Conservation (phyloP, 2,329 filamentous ascomycete genomes). For the Dactylellina drechsleri region DNA sequence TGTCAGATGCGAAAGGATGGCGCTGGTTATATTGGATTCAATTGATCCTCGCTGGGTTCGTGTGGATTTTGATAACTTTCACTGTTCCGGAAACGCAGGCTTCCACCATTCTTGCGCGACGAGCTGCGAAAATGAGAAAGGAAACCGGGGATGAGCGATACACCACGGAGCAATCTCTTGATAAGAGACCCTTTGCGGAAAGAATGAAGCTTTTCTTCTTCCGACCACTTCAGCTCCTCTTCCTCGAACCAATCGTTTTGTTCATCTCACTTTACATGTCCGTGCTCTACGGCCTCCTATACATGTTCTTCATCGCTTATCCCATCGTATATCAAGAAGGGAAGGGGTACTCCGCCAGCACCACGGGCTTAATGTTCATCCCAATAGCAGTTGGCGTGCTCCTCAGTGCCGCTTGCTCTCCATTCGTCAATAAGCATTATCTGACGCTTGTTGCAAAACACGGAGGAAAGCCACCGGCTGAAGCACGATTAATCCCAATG, state of each 20-base stretch:
- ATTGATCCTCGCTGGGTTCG: constrained; percentile 75
- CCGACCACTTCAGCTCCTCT: constrained; percentile 85
- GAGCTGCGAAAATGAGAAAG: constrained; percentile 76
- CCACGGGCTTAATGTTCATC: constrained; percentile 87
- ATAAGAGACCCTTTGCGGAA: constrained; percentile 74
- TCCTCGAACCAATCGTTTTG: constrained; percentile 84
- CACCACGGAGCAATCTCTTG: constrained; percentile 83
- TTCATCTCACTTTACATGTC: constrained; percentile 87
- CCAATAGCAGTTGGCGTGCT: constrained; percentile 81
- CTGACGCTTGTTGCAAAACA: constrained; percentile 71
- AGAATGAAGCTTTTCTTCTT: constrained; percentile 78
- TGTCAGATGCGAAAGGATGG: constrained; percentile 77
- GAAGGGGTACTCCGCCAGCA: constrained; percentile 79
- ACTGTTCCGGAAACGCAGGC: constrained; percentile 92
- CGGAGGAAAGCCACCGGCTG: constrained; percentile 78
- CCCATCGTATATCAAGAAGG: constrained; percentile 78
- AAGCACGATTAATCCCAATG: constrained; percentile 83
- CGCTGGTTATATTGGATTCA: constrained; percentile 90
- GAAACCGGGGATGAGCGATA: constrained; percentile 73
- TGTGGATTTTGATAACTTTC: constrained; percentile 81
- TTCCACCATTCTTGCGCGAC: constrained; percentile 72
- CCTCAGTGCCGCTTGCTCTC: constrained; percentile 72
- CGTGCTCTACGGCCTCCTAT: constrained; percentile 77
- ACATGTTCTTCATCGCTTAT: constrained; percentile 80
- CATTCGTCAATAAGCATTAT: constrained; percentile 84